These are phyloP conservation scores for Chaetomiaceae sp. DNA, from an alignment of 2,329 filamentous ascomycete genomes.

Conservation along the genomic window DNA sequence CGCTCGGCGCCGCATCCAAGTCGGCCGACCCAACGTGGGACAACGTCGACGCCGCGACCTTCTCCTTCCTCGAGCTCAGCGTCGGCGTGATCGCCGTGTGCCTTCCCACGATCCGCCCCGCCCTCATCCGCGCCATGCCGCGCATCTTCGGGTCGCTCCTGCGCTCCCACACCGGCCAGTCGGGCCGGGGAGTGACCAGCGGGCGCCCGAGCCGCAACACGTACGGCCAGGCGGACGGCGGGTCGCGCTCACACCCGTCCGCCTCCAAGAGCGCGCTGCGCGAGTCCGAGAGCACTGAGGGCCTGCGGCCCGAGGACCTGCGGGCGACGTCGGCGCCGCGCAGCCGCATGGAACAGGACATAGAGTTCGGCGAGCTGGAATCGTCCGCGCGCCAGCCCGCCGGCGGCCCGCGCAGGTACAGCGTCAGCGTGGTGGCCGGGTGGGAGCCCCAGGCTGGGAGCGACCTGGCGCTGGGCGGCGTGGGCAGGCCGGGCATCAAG, in stretches of 20 bases:
- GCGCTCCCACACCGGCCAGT: constrained; percentile 1
- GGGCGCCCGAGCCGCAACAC: background rate
- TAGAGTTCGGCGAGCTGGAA: constrained; percentile 14
- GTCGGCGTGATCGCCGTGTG: constrained; percentile 36
- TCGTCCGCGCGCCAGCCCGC: background rate
- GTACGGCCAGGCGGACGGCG: background rate
- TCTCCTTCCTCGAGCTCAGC: constrained; percentile 36
- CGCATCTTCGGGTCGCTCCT: constrained; percentile 15
- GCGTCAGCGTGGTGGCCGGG: constrained; percentile 14
- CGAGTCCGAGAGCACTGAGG: constrained; percentile 13
- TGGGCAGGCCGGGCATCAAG: constrained; percentile 3
- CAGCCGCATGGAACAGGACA: constrained; percentile 1
- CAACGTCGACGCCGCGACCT: constrained; percentile 29
- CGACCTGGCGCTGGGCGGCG: background rate
- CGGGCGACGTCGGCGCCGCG: background rate
- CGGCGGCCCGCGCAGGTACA: constrained; percentile 3
- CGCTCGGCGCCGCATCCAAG: constrained; percentile 25
- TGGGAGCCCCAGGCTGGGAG: background rate
- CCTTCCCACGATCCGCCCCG: constrained; percentile 33
- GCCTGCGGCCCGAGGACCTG: background rate
- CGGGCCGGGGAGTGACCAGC: background rate
- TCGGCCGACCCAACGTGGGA: constrained; percentile 30
- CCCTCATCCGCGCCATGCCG: constrained; percentile 21
- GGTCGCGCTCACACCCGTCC: background rate
- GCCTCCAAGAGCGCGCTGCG: background rate